Base-by-base conservation (phyloP, 169 alveolate genomes). In the Theileria equi region DNA sequence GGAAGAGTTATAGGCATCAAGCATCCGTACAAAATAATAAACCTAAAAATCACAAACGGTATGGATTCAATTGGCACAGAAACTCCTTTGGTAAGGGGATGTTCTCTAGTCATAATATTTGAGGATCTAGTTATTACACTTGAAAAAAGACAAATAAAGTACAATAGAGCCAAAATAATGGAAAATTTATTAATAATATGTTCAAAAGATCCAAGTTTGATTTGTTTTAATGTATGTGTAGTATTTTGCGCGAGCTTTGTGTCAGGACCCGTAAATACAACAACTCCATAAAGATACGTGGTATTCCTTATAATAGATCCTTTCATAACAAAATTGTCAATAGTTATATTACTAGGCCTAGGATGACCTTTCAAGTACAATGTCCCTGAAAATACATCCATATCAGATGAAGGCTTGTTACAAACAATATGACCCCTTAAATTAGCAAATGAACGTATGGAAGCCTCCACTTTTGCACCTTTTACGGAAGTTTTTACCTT, bases 321-420 rank as follows among this genome's bases (percentile, higher is more conserved):
- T 47, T 66, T 81, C 88, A 81, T 72, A 21, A 87, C 61, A 70
- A 87, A 86, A 61, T 87, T 87, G 48, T 73, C 76, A 34, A 82
- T 68, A 23, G 65, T 52, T 43, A 87, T 64, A 32, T 71, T 72
- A 16, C 88, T 57, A 36, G 92, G 88, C 28, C 92, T 68, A 0
- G 92, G 92, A 45, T 81, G 83, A 35, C 90, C 92, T 57, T 72
- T 87, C 57, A 87, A 58, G 31, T 81, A 76, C 32, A 87, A 58
- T 1, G 89, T 72, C 11, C 90, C 92, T 45, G 63, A 76, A 77
- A 87, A 87, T 36, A 70, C 78, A 43, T 81, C 88, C 81, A 79
- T 67, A 67, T 81, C 85, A 34, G 89, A 63, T 25, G 82, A 68
- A 25, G 92, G 92, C 48, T 81, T 76, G 40, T 87, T 89, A 62